These are phyloP conservation scores for Albophoma yamanashiensis DNA, from an alignment of 2,329 filamentous ascomycete species.

Conservation along the genomic window DNA sequence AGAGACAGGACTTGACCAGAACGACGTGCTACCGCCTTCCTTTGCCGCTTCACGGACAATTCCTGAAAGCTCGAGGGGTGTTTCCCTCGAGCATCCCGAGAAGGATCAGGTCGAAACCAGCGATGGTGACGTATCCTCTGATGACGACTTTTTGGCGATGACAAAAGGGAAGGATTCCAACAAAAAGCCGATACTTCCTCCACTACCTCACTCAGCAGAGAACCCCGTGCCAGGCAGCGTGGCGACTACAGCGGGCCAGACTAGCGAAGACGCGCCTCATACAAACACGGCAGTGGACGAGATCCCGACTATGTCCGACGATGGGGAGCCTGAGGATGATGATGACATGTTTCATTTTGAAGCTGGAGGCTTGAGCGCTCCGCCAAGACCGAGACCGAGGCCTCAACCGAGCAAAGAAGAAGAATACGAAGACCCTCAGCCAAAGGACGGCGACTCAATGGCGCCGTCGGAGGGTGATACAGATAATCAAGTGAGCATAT, in stretches of 20 bases:
- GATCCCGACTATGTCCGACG: neutral
- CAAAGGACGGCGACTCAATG: conserved; percentile 15
- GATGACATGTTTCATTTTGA: conserved; percentile 35
- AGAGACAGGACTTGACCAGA: neutral
- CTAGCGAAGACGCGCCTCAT: neutral
- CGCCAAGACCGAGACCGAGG: conserved; percentile 13
- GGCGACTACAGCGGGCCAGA: neutral
- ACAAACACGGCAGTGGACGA: conserved; percentile 2
- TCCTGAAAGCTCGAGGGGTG: neutral
- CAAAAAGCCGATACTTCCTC: neutral
- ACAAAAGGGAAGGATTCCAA: conserved; percentile 20
- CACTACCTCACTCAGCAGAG: neutral
- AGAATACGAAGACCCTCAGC: conserved; percentile 5
- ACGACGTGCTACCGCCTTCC: neutral
- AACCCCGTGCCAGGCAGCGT: conserved; percentile 1
- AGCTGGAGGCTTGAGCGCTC: conserved; percentile 19
- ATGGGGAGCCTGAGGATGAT: conserved; percentile 1
- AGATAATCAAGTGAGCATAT: conserved; percentile 13
- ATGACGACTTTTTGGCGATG: conserved; percentile 30
- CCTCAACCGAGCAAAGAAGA: neutral
- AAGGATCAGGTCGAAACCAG: neutral
- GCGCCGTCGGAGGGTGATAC: neutral
- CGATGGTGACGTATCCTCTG: conserved; percentile 20
- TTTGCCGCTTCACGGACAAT: neutral
- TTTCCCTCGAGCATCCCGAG: neutral